These are phyloP conservation scores for Lachancea waltii DNA, from an alignment of 805 yeast genomes.

Conservation along the genomic window DNA sequence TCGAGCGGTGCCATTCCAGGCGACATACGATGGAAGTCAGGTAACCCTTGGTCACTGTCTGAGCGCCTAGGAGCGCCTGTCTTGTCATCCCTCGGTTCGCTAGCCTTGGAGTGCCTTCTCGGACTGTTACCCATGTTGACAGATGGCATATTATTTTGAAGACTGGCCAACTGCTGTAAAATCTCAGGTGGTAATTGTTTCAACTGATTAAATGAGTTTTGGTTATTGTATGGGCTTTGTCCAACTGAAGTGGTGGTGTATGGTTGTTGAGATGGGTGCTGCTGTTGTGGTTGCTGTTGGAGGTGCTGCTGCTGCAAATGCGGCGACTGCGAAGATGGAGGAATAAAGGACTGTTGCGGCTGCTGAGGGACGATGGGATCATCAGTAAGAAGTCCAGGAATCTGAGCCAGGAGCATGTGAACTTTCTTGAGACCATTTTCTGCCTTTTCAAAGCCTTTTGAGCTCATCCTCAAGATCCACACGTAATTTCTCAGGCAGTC, in stretches of 20 bases:
- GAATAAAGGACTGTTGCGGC: slow-evolving; percentile 10
- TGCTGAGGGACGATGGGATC: slow-evolving; percentile 17
- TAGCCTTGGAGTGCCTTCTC: background rate
- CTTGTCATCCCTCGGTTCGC: background rate
- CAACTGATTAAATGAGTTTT: slow-evolving; percentile 13
- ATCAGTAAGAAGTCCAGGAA: slow-evolving; percentile 54
- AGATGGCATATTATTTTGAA: slow-evolving; percentile 16
- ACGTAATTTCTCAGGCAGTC: slow-evolving; percentile 70
- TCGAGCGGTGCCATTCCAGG: slow-evolving; percentile 2
- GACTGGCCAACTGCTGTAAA: slow-evolving; percentile 15
- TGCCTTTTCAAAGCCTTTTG: slow-evolving; percentile 73
- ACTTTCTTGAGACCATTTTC: slow-evolving; percentile 65
- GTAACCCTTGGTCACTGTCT: background rate
- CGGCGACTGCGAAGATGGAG: slow-evolving; percentile 23
- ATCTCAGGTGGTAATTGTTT: slow-evolving; percentile 19
- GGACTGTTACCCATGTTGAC: background rate
- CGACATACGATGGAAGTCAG: slow-evolving; percentile 1
- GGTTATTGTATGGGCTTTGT: slow-evolving; percentile 6
- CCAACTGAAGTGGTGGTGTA: background rate
- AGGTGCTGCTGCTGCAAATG: background rate
- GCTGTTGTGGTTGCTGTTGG: slow-evolving; percentile 1
- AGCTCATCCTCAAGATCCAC: slow-evolving; percentile 65
- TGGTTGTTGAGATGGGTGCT: slow-evolving; percentile 2
- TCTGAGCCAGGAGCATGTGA: slow-evolving; percentile 63
- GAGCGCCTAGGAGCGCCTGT: background rate